A percentile compares a stretch with the other conserved stretches of the same genome.
Evolutionary conservation across 2,329 filamentous ascomycete species (phyloP).

Genomic region (Alternaria metachromatica): DNA sequence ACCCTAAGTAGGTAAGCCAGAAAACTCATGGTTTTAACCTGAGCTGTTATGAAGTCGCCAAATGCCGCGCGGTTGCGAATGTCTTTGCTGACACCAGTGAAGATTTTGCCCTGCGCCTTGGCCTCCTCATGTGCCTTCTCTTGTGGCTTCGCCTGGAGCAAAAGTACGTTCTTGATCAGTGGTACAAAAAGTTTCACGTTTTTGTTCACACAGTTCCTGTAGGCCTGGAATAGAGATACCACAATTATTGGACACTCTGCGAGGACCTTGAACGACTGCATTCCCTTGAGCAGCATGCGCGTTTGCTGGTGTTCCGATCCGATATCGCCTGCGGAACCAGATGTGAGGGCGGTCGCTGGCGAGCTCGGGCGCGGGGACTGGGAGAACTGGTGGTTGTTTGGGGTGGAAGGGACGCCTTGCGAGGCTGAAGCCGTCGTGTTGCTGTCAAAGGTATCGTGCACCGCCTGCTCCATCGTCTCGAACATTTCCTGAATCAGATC

Average conservation of each 20-base stretch:
- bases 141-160: slow-evolving; percentile 90
- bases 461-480: slow-evolving; percentile 89
- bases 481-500: slow-evolving; percentile 95
- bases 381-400: slow-evolving; percentile 69
- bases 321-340: slow-evolving; percentile 73
- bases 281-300: slow-evolving; percentile 84
- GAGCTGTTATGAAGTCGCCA: slow-evolving; percentile 95
- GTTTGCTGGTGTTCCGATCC: slow-evolving; percentile 82
- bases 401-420: slow-evolving; percentile 67
- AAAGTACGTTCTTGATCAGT: slow-evolving; percentile 86
- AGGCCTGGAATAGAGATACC: slow-evolving; percentile 95
- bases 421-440: slow-evolving; percentile 63
- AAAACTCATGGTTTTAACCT: slow-evolving; percentile 99
- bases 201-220: slow-evolving; percentile 76
- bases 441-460: slow-evolving; percentile 93
- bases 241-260: slow-evolving; percentile 99
- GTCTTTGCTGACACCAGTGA: slow-evolving; percentile 89
- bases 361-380: slow-evolving; percentile 91
- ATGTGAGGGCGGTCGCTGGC: slow-evolving; percentile 81
- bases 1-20: slow-evolving; percentile 89
- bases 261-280: slow-evolving; percentile 98
- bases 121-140: slow-evolving; percentile 90
- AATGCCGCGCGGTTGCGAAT: slow-evolving; percentile 95
- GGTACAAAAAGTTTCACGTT: slow-evolving; percentile 95
- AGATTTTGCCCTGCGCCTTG: slow-evolving; percentile 77